A percentile compares a stretch with the other conserved stretches of the same genome.
Evolutionary conservation across 148 eudicot species (phyloP).

Genomic region (Spergularia bocconei): DNA sequence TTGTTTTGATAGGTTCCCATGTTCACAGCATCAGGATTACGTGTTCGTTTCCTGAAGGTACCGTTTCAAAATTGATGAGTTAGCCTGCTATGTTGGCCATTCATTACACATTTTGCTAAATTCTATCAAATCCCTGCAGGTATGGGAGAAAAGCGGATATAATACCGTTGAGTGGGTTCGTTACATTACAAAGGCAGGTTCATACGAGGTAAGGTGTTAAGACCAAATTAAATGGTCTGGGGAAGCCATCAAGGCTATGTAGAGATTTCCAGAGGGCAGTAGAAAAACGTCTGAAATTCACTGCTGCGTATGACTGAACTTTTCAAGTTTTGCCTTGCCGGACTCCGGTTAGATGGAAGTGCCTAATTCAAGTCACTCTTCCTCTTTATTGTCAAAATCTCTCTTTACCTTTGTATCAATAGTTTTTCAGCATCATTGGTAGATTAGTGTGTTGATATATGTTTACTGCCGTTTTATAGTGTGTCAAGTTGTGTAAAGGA

Average conservation of each 20-base stretch:
- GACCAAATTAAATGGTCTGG: constrained; percentile 3
- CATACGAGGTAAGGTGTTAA: constrained; percentile 70
- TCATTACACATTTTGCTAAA: neutral
- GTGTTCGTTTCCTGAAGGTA: constrained; percentile 97
- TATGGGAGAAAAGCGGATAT: constrained; percentile 97
- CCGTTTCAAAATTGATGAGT: neutral
- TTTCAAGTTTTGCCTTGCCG: constrained; percentile 13
- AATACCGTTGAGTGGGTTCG: constrained; percentile 99
- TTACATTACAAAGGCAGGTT: constrained; percentile 92
- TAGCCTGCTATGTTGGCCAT: neutral
- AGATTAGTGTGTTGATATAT: constrained; percentile 39
- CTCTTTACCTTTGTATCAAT: constrained; percentile 14
- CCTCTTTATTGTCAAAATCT: constrained; percentile 7
- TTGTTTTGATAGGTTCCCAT: constrained; percentile 75
- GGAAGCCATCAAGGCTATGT: constrained; percentile 10
- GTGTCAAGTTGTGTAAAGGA: constrained; percentile 26
- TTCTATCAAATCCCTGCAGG: constrained; percentile 35
- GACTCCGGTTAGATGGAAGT: constrained; percentile 3
- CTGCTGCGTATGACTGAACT: neutral
- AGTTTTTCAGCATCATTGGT: constrained; percentile 23
- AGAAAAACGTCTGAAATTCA: constrained; percentile 3
- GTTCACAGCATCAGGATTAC: constrained; percentile 98
- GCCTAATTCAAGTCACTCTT: neutral
- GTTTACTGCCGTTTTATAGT: constrained; percentile 20
- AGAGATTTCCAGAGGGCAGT: constrained; percentile 13